Base-by-base conservation (phyloP, 305 asterid species). In the Fraxinus ornus region DNA sequence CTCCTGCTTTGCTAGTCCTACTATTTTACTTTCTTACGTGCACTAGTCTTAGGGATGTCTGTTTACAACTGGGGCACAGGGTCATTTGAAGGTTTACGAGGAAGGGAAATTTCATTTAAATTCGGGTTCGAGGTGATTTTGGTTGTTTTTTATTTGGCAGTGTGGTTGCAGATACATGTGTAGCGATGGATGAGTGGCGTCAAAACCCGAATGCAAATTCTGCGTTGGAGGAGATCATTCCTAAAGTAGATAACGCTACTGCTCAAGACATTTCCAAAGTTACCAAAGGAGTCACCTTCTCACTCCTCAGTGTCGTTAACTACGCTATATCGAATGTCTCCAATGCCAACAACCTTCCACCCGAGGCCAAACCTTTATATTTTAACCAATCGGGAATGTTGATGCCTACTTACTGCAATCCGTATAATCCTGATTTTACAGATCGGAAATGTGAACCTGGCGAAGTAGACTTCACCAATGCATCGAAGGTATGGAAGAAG, bases 111-210 rank as follows among this genome's bases (percentile, higher is more conserved):
- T 2, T n/a, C 5, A 22, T n/a, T 15, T 12, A 17, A 4, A 17
- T 6, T 86, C 12, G 17, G 24, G 44, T 5, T 71, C 28, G 2
- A 32, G 76, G 44, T 71, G 22, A 71, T 33, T 71, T 30, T 33
- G 13, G 37, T 7, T 44, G 26, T 41, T 26, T 68, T 30, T 35
- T 32, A 4, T 4, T 62, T 15, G 17, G 28, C 47, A 87, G 90
- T 37, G 77, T 78, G 21, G 85, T 83, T 39, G 66, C 85, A 71
- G 90, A 87, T 68, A 85, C 88, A 4, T 85, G 90, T 12, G 80
- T 81, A 13, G 86, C 90, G 12, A 81, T 87, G 78, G 86, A 82
- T 5, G 88, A 87, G 26, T 87, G 90, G 90, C 85, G 72, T n/a
- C 83, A 74, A 21, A 87, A 81, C 75, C 88, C 90, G 15, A 74